Evolutionary conservation across 164 flowering plant genomes (phyloP), one percentile per base, ranked within the genome.

Genomic region (Piper betle): DNA sequence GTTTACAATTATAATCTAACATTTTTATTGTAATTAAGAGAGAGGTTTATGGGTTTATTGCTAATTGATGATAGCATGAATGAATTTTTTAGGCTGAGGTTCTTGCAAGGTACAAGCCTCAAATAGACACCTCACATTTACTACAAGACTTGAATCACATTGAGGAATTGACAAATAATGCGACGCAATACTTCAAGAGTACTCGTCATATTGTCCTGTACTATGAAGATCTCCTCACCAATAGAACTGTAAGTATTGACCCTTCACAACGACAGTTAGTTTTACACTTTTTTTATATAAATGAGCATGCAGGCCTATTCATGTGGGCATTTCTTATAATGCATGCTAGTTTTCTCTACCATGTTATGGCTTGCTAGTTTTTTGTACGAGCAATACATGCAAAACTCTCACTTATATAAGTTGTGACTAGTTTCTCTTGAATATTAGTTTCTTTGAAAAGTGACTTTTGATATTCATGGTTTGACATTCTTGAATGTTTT

Each of bases 181-280:
- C 81, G 17, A 62, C 84, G 55, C 75, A 77, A 39, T 72, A 73
- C 68, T 86, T 82, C 72, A 83, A 76, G 48, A 78, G 72, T 74
- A 84, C 91, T n/a, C 71, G 86, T 39, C 86, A 86, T 63, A 77
- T 81, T 0, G 57, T 82, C 58, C 33, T 89, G 39, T 82, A 78
- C 64, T 89, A 89, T 40, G 96, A 89, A 71, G 91, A 86, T 72
- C 69, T 89, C 18, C 41, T 84, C 19, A 80, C 66, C 55, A 77
- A 83, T 66, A 72, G 43, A 16, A 86, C 74, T 46, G 91, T 89
- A 77, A 69, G 62, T 25, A 6, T 38, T 16, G 6, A 2, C 17
- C 42, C 62, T 58, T 18, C 17, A 16, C 4, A 3, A 54, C 33
- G 4, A n/a, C 37, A 4, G 4, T 1, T 54, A 16, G 4, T 20